Conservation (phyloP, 352 stramenopile species). For the Phytopythium aichiense region DNA sequence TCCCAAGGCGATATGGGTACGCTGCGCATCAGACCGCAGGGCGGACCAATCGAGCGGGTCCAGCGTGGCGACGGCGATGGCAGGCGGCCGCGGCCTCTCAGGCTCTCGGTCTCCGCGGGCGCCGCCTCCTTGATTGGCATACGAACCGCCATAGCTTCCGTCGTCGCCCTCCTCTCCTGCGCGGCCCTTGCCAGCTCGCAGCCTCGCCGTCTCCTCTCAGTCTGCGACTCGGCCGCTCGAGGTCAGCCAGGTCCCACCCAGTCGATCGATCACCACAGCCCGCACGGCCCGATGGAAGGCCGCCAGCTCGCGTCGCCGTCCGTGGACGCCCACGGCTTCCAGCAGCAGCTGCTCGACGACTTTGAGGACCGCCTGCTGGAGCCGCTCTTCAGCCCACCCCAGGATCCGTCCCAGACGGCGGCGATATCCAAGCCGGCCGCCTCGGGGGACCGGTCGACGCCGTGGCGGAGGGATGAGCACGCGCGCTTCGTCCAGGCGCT, state of each 20-base stretch:
- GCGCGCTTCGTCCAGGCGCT: slow-evolving; percentile 77
- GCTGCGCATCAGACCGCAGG: not conserved
- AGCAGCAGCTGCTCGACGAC: slow-evolving; percentile 6
- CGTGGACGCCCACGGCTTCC: slow-evolving; percentile 6
- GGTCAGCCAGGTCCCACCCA: not conserved
- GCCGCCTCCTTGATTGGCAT: not conserved
- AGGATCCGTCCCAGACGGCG: not conserved
- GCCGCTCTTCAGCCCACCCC: slow-evolving; percentile 3
- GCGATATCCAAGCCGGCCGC: not conserved
- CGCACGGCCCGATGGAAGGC: slow-evolving; percentile 7
- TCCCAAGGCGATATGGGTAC: not conserved
- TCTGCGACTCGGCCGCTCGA: not conserved
- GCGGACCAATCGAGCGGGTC: not conserved
- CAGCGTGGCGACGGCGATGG: not conserved
- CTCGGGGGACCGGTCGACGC: slow-evolving; percentile 3
- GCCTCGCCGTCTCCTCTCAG: not conserved
- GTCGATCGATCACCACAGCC: not conserved
- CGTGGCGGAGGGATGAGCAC: slow-evolving; percentile 71
- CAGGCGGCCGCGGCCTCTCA: not conserved
- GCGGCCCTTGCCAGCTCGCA: too few relatives aligned
- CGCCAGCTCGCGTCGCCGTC: not conserved
- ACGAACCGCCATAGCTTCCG: not conserved
- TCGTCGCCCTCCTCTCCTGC: not conserved
- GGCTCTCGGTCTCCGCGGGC: not conserved
- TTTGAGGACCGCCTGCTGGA: slow-evolving; percentile 25